Percentiles rank a stretch among this genome's conserved stretches.
These are phyloP conservation scores for Naganishia sp. DNA, from an alignment of 1,284 basidiomycete species.

Conservation along the genomic window DNA sequence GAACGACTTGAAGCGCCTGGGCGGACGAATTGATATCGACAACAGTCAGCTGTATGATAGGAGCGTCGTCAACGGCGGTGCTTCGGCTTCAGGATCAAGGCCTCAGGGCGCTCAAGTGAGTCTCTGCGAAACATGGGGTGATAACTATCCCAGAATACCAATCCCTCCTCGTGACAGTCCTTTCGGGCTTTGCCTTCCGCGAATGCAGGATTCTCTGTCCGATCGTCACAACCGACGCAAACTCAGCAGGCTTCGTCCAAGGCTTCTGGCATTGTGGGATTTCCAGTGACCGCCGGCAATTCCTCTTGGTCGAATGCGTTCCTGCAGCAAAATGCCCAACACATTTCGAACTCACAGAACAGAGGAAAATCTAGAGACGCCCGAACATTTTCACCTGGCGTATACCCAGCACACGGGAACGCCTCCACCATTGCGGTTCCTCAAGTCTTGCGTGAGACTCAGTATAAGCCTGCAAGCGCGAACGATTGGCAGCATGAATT, in stretches of 20 bases:
- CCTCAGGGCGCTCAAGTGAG: constrained; percentile 1
- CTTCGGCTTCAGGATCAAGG: constrained; percentile 6
- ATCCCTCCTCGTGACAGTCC: not conserved
- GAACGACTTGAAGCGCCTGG: constrained; percentile 31
- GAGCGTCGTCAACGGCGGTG: not conserved
- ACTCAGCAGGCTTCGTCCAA: not conserved
- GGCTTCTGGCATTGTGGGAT: not conserved
- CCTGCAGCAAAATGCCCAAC: constrained; percentile 5
- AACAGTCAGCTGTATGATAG: constrained; percentile 19
- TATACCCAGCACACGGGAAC: too few relatives aligned
- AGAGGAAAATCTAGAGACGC: constrained; percentile 8
- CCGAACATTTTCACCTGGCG: not conserved
- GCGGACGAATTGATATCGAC: constrained; percentile 29
- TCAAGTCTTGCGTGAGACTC: too few relatives aligned
- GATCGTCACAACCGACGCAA: not conserved
- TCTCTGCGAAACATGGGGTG: too few relatives aligned
- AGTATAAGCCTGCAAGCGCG: too few relatives aligned
- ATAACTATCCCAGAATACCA: not conserved
- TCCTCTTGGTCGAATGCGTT: constrained; percentile 14
- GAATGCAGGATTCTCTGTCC: not conserved
- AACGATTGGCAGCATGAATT: constrained; percentile 8
- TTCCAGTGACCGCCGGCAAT: not conserved
- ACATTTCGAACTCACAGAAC: not conserved
- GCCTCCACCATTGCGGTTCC: too few relatives aligned
- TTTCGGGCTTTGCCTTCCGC: constrained; percentile 11